Conservation (phyloP, 768 basidiomycete genomes). For the Hydnomerulius pinastri region DNA sequence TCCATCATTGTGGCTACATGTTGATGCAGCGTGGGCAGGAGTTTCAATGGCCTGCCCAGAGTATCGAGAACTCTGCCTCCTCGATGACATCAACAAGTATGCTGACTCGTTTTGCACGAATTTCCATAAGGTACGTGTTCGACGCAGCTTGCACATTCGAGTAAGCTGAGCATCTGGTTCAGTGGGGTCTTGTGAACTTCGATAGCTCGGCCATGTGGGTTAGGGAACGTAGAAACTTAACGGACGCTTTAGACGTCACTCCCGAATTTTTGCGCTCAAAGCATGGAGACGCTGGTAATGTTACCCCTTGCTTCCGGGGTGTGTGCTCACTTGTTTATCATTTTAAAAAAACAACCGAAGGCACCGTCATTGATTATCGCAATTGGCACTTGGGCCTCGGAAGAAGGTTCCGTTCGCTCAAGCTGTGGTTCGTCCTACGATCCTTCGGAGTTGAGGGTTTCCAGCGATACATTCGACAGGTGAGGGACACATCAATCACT, state of each 20-base stretch:
- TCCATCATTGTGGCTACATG: conserved; percentile 79
- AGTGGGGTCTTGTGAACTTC: conserved; percentile 93
- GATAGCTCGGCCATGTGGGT: conserved; percentile 84
- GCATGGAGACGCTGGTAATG: conserved; percentile 73
- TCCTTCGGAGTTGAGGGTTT: conserved; percentile 83
- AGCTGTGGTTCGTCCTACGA: conserved; percentile 90
- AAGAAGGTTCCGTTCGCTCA: conserved; percentile 87
- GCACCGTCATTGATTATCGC: conserved; percentile 83
- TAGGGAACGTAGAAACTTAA: conserved; percentile 68
- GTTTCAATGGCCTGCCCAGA: conserved; percentile 82
- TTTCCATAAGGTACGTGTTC: conserved; percentile 73
- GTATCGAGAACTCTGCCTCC: conserved; percentile 56
- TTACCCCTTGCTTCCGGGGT: neutral
- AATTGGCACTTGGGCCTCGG: conserved; percentile 86
- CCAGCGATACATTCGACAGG: conserved; percentile 64
- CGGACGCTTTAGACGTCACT: conserved; percentile 82
- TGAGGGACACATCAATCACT: neutral
- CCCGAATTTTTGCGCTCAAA: conserved; percentile 81
- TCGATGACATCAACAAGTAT: conserved; percentile 73
- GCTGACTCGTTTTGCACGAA: conserved; percentile 87
- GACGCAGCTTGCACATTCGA: neutral
- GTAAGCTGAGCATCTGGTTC: neutral
- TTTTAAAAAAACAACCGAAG: too few species aligned
- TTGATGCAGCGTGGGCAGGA: conserved; percentile 94
- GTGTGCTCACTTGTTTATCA: neutral